Base-by-base conservation (phyloP, 2,329 filamentous ascomycete species). In the Furcasterigmium sp. region DNA sequence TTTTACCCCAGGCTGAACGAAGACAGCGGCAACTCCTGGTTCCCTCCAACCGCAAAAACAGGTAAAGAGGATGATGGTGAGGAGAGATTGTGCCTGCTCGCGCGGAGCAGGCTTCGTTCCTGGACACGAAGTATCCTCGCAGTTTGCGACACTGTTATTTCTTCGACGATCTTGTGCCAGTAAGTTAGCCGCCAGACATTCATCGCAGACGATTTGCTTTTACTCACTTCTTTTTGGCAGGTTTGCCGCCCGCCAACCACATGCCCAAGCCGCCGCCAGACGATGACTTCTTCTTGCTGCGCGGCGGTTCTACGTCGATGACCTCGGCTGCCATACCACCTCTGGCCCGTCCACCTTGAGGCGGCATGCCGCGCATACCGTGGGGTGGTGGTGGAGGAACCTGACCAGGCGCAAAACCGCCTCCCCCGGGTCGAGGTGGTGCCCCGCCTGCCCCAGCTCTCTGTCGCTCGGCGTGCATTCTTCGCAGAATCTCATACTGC, bases 221-320 rank as follows among this genome's bases (percentile, higher is more conserved):
- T n/a, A 26, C 23, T 26, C 23, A 26, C 32, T 35, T 35, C 15
- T 55, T 68, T 49, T 60, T 62, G 8, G 51, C 38, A 15, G 56
- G 53, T 37, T 55, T 56, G 8, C 52, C 53, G 3, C 49, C 52
- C 6, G 56, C 57, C 46, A 65, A 56, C 60, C 61, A 67, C 9
- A 52, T 56, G 9, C 65, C 52, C 42, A 67, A 45, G 7, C 56
- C 53, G 13, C 52, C 53, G n/a, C n/a, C n/a, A n/a, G n/a, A n/a
- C 14, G 52, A 41, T 4, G 50, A 41, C 39, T 58, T 59, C 42
- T 51, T 56, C 39, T 58, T 59, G 41, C 51, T 56, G 11, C 13
- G 34, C 18, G 14, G 19, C 6, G 44, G 53, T 14, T 47, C 52
- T 13, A 53, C 59, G 4, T 53, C 50, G 2, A 67, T 39, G 15